Conservation (phyloP, 768 basidiomycete genomes). For the Boletellus ananas region DNA sequence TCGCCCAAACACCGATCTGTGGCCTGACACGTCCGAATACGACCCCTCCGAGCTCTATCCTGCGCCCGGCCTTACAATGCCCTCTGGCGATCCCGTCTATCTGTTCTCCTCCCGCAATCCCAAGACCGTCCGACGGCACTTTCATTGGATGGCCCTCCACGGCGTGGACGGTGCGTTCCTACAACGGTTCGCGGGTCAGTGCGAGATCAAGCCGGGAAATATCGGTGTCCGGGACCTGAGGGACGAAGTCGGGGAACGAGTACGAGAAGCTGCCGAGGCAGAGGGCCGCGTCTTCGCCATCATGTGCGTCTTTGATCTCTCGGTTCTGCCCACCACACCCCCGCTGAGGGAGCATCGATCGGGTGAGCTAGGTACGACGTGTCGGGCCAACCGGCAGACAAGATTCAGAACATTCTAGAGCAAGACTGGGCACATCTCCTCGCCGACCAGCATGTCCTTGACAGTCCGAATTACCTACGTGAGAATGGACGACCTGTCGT, state of each 20-base stretch:
- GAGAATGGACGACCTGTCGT: conserved; percentile 71
- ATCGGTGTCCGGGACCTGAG: conserved; percentile 59
- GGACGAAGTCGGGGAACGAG: conserved; percentile 71
- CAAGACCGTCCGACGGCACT: conserved; percentile 62
- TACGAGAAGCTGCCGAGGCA: conserved; percentile 72
- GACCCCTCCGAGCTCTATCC: conserved; percentile 66
- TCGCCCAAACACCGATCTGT: conserved; percentile 68
- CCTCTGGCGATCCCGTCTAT: conserved; percentile 55
- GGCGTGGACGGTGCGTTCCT: conserved; percentile 79
- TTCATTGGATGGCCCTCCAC: conserved; percentile 73
- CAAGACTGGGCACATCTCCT: conserved; percentile 75
- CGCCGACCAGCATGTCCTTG: conserved; percentile 53
- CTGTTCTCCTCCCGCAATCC: conserved; percentile 78
- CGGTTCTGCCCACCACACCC: too few relatives aligned
- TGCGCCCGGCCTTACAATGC: conserved; percentile 60
- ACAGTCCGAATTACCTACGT: conserved; percentile 69
- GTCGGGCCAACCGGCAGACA: conserved; percentile 67
- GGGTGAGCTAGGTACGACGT: conserved; percentile 68
- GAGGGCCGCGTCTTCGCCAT: conserved; percentile 81
- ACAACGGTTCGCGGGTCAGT: conserved; percentile 71
- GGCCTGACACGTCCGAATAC: conserved; percentile 76
- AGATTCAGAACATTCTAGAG: conserved; percentile 62
- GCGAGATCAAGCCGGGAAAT: conserved; percentile 51
- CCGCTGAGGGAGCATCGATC: too few relatives aligned
- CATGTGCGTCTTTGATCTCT: conserved; percentile 50